Percentiles rank a stretch among this genome's conserved stretches.
Evolutionary conservation across 129 eudicot genomes (phyloP).

Genomic region (Sambucus nigra): DNA sequence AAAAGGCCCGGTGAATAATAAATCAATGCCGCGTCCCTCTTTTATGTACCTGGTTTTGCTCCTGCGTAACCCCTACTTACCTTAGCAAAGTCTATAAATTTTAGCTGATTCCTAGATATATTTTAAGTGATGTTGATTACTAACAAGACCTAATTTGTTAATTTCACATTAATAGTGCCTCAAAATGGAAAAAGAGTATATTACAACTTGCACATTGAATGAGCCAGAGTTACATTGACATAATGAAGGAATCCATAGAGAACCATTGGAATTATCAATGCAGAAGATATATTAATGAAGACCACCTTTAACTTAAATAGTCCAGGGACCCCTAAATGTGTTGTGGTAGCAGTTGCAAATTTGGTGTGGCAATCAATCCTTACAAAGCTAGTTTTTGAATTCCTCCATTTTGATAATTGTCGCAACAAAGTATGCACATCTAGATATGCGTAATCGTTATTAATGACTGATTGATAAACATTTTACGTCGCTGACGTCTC

Average conservation of each 20-base stretch:
- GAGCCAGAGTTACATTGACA: too few relatives aligned
- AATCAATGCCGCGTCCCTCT: too few relatives aligned
- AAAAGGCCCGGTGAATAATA: too few relatives aligned
- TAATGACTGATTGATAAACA: not conserved
- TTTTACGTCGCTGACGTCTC: not conserved
- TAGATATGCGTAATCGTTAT: not conserved
- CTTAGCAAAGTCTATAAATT: too few relatives aligned
- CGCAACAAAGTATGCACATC: conserved; percentile 28
- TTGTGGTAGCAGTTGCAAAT: conserved; percentile 24
- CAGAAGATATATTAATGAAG: conserved; percentile 22
- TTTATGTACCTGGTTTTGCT: too few relatives aligned
- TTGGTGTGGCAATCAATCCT: conserved; percentile 23
- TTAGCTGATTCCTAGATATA: too few relatives aligned
- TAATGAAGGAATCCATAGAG: conserved; percentile 14
- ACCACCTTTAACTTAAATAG: conserved; percentile 19
- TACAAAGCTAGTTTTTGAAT: conserved; percentile 22
- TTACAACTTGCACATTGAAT: conserved; percentile 39
- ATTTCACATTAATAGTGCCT: not conserved
- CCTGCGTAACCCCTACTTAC: too few relatives aligned
- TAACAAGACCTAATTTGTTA: not conserved
- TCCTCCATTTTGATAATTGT: conserved; percentile 18
- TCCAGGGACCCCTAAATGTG: conserved; percentile 20
- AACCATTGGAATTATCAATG: conserved; percentile 23
- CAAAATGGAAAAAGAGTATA: conserved; percentile 17
- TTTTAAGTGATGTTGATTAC: not conserved